Conservation (phyloP, 1,284 basidiomycete genomes). For the Fomitopsis schrenkii region DNA sequence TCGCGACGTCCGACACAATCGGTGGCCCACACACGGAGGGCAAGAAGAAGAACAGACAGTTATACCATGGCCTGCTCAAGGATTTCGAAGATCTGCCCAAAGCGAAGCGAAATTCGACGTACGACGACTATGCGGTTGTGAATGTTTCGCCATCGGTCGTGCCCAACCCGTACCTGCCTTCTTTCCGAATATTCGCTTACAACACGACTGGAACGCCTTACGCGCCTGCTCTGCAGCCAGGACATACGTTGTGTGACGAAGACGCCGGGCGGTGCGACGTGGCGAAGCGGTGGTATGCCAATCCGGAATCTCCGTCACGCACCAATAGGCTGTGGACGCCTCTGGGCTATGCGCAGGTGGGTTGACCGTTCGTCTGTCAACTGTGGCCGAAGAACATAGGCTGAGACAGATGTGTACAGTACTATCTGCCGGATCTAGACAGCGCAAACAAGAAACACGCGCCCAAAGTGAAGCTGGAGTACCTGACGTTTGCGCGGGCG, state of each 20-base stretch:
- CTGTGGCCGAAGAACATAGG: not conserved
- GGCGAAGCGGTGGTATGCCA: constrained; percentile 56
- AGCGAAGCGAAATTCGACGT: constrained; percentile 44
- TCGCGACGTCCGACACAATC: constrained; percentile 6
- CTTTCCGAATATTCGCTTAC: constrained; percentile 80
- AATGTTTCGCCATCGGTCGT: constrained; percentile 81
- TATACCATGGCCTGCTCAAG: constrained; percentile 49
- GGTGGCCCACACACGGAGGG: constrained; percentile 18
- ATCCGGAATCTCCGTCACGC: constrained; percentile 65
- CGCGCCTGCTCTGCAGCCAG: constrained; percentile 18
- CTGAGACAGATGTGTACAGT: constrained; percentile 38
- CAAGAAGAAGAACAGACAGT: constrained; percentile 27
- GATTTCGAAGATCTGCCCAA: constrained; percentile 59
- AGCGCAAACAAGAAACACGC: constrained; percentile 46
- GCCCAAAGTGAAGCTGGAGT: constrained; percentile 76
- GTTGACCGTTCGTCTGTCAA: constrained; percentile 16
- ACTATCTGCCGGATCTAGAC: constrained; percentile 71
- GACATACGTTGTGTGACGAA: constrained; percentile 38
- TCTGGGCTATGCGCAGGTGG: constrained; percentile 80
- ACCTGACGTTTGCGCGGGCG: constrained; percentile 58
- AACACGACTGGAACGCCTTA: constrained; percentile 52
- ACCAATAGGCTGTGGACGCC: constrained; percentile 67
- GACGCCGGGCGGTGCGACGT: constrained; percentile 60
- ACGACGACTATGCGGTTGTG: constrained; percentile 70
- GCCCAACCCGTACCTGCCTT: constrained; percentile 84